Conservation (phyloP, 768 basidiomycete genomes). For the Panellus pusillus region DNA sequence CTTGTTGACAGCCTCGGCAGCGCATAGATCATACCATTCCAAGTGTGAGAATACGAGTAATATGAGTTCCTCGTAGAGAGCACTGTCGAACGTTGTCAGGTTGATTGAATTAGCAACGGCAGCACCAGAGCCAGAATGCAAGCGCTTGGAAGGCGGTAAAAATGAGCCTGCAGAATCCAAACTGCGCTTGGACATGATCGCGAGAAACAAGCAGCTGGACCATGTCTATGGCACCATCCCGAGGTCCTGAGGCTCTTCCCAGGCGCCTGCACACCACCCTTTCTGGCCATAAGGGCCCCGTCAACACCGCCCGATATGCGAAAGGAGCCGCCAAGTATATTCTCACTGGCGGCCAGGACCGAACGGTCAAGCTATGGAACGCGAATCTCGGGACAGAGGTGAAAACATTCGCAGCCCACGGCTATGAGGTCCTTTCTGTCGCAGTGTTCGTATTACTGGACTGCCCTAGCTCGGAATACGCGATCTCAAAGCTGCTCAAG, state of each 20-base stretch:
- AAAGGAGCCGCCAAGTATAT: conserved; percentile 86
- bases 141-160: conserved; percentile 61
- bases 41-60: conserved; percentile 74
- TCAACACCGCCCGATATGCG: conserved; percentile 90
- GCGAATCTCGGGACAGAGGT: conserved; percentile 84
- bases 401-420: conserved; percentile 88
- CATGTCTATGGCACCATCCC: conserved; percentile 50
- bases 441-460: conserved; percentile 63
- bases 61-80: conserved; percentile 75
- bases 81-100: conserved; percentile 46
- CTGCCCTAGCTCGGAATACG: neutral
- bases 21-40: conserved; percentile 65
- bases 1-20: conserved; percentile 57
- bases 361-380: conserved; percentile 90
- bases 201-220: neutral
- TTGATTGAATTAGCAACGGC: conserved; percentile 7
- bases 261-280: conserved; percentile 67
- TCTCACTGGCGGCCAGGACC: conserved; percentile 92
- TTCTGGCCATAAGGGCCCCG: conserved; percentile 72
- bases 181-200: conserved; percentile 51
- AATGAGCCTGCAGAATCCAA: conserved; percentile 39
- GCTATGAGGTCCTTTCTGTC: conserved; percentile 91
- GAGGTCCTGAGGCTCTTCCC: conserved; percentile 51
- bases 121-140: conserved; percentile 31
- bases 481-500: conserved; percentile 36